Evolutionary conservation across 495 filamentous ascomycete genomes (phyloP), one percentile per base, ranked within the genome.

Genomic region (Apodospora peruviana): DNA sequence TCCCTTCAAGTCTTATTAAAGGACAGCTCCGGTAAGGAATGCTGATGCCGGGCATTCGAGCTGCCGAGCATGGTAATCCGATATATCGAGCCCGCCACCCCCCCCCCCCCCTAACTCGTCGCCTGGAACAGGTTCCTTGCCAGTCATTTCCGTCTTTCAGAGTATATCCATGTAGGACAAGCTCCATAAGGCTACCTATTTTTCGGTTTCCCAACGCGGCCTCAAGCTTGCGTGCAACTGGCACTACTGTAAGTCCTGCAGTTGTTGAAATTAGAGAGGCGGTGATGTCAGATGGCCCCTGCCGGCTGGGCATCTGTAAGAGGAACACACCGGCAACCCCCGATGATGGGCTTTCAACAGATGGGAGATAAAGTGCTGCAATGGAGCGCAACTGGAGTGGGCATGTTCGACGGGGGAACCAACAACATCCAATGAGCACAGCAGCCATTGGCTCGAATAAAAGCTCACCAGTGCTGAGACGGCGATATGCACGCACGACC

Each of bases 401-500:
- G n/a, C n/a, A n/a, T n/a, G n/a, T n/a, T n/a, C n/a, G n/a, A n/a
- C n/a, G n/a, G n/a, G n/a, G n/a, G n/a, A n/a, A n/a, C n/a, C n/a
- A n/a, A n/a, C n/a, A n/a, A n/a, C n/a, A n/a, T n/a, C n/a, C n/a
- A n/a, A n/a, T n/a, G n/a, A n/a, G n/a, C n/a, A n/a, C n/a, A n/a
- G n/a, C n/a, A 14, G 41, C 21, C 55, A 53, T 53, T 57, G 55
- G 55, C 55, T 53, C 41, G 20, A 35, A 29, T 39, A 12, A 25
- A 40, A 47, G 7, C 27, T 7, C 29, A n/a, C 27, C 39, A 50
- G 51, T 47, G 7, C 50, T 53, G 46, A 53, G 46, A 50, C 47
- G 50, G 40, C 27, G 17, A 47, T 29, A 47, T 53, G 55, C 34
- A 47, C 53, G 55, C 50, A 57, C 42, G 46, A 41, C 35, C 41